Percentiles rank a stretch among this genome's conserved stretches.
phyloP scores from a whole-genome alignment of 2,329 filamentous ascomycete species.

The Sarocladium oryzae region DNA sequence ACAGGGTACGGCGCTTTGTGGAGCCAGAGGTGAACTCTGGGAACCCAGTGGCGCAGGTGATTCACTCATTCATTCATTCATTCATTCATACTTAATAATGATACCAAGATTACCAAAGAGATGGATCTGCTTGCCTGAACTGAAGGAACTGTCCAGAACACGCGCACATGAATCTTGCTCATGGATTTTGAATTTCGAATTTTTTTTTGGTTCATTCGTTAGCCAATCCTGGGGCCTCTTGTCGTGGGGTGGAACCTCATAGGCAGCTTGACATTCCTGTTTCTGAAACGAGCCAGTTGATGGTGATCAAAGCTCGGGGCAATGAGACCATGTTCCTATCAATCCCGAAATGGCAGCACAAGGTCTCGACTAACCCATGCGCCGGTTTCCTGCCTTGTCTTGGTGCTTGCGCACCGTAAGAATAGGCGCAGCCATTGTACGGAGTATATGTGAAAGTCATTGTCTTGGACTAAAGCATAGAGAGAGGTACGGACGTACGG shows the following conservation, averaged over 20 bases:
- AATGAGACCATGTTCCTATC: not conserved
- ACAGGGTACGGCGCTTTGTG: not conserved
- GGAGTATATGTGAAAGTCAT: not conserved
- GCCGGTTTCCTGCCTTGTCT: no score
- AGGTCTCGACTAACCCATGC: not conserved
- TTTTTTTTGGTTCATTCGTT: no score
- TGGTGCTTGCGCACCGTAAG: no score
- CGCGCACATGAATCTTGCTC: not conserved
- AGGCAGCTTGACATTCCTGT: not conserved
- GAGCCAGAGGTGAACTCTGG: not conserved
- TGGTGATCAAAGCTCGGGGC: not conserved
- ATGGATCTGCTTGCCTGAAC: not conserved
- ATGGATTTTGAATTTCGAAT: no score
- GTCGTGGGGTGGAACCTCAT: no score
- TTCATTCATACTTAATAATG: constrained; percentile 2
- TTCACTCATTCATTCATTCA: not conserved
- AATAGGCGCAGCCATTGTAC: no score
- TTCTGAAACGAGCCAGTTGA: not conserved
- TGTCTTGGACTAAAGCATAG: no score
- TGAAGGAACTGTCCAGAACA: not conserved
- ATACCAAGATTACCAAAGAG: not conserved
- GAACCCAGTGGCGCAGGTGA: not conserved
- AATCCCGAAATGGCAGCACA: not conserved
- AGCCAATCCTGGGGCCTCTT: no score
- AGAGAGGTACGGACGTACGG: no score